Base-by-base conservation (phyloP, 2,329 filamentous ascomycete species). In the Fusarium sp. region DNA sequence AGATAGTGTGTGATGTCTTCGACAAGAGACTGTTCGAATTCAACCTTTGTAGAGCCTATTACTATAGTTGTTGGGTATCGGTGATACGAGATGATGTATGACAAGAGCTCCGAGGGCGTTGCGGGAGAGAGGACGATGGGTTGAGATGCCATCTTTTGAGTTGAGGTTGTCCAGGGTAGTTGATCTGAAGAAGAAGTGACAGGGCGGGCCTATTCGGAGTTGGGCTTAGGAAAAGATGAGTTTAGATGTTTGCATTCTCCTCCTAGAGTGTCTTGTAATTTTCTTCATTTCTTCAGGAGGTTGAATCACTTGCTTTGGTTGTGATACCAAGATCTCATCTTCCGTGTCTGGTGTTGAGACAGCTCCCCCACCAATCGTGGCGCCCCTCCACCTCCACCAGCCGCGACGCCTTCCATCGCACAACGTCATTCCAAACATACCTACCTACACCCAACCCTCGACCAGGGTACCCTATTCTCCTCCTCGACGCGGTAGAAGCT, bases 41-140 rank as follows among this genome's bases (percentile, higher is more conserved):
- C 86, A 0, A 88, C 83, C 67, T 89, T 90, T 1, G 90, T 86
- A 18, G 88, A 90, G 81, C 94, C 95, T 71, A 98, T 84, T 68
- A 98, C 82, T 54, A 98, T 82, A 0, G 90, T 93, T 1, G 91
- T 92, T 3, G 89, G 89, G 64, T 89, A 81, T 5, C 81, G 75
- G 67, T 91, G 87, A 42, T 86, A 82, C 6, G 87, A 81, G 62
- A 96, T 82, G 62, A 96, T 82, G 79, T 91, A 88, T 62, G 88
- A 84, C 57, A 97, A 85, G 52, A 97, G 85, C 76, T 92, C 87
- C 10, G 87, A 86, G 6, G 88, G 90, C 3, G 87, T 85, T 22
- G 86, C 84, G 40, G 89, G 87, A 9, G 88, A 83, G 64, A 91
- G 81, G 47, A 90, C 83, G 62, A 86, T 70, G 24, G 85, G 85